Evolutionary conservation across 2,329 filamentous ascomycete genomes (phyloP), one percentile per base, ranked within the genome.

Genomic region (Neocatenulostroma microsporum): DNA sequence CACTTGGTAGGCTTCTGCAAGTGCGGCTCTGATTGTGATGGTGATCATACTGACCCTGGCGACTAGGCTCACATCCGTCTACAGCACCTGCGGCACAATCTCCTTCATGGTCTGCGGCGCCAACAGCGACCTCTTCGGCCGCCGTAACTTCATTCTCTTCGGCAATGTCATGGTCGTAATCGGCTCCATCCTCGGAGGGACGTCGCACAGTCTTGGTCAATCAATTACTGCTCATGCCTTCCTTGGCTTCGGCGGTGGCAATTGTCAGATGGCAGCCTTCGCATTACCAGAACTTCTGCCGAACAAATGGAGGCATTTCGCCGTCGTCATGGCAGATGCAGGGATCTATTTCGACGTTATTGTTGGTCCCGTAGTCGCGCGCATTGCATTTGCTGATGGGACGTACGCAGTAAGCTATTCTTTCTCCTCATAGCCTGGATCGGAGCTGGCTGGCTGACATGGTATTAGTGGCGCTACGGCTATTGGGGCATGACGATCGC

Each of bases 21-120:
- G 14, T 17, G 13, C 26, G 13, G 15, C 25, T 27, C 25, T 27
- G 12, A 27, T 14, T 4, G 5, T 27, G 25, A 27, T 5, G 5
- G 15, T 12, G 4, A 17, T 5, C 4, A n/a, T n/a, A 23, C 15
- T 35, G 6, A 36, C 17, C 15, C 24, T 12, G 9, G 17, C 25
- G 5, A 20, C 3, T 17, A 38, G 34, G 34, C 13, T 31, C 27
- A 41, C 34, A 3, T 37, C 39, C n/a, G 24, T 34, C 3, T 41
- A 41, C 27, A 34, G 8, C 9, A 35, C 26, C 4, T 28, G 21
- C 21, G 34, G 34, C 23, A 41, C 39, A 10, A 41, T 41, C n/a
- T 28, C 39, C 8, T 41, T 41, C 20, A 34, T 41, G 29, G 21
- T 37, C 29, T 41, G 39, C 23, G 39, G 39, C 7, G 34, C 39